Conservation (phyloP, 164 flowering plant species). For the Liquidambar formosana region DNA sequence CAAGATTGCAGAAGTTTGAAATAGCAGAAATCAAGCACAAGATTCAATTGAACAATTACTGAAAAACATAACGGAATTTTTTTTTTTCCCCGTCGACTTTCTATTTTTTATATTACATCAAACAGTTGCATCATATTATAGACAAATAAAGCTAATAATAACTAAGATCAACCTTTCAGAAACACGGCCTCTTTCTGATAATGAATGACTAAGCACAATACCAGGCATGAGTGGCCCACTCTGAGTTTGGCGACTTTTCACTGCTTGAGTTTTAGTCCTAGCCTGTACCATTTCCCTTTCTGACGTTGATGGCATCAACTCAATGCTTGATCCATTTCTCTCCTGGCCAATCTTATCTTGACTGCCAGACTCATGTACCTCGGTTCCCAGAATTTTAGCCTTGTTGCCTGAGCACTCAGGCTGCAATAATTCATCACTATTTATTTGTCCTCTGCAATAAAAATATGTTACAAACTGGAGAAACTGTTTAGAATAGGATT, state of each 20-base stretch:
- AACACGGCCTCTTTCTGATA: conserved; percentile 49
- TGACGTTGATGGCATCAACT: conserved; percentile 35
- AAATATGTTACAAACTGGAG: too few relatives aligned
- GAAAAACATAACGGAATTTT: too few relatives aligned
- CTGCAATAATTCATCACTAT: conserved; percentile 27
- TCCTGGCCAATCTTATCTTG: conserved; percentile 32
- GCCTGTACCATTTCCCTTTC: conserved; percentile 41
- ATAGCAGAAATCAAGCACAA: neutral
- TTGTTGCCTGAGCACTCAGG: conserved; percentile 30
- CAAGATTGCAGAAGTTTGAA: neutral
- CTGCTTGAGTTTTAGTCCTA: conserved; percentile 42
- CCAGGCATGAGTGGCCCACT: conserved; percentile 86
- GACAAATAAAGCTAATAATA: neutral
- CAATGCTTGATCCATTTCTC: conserved; percentile 45
- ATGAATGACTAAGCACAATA: conserved; percentile 53
- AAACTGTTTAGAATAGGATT: neutral
- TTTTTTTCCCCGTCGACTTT: neutral
- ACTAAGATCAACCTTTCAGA: conserved; percentile 61
- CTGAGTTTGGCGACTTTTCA: conserved; percentile 58
- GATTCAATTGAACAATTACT: neutral
- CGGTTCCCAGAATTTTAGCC: conserved; percentile 32
- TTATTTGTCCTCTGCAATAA: conserved; percentile 35
- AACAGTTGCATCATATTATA: neutral
- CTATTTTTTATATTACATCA: neutral
- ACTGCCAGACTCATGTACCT: conserved; percentile 27